Evolutionary conservation across 768 basidiomycete genomes (phyloP), one percentile per base, ranked within the genome.

Genomic region (Leucocoprinus leucothites): DNA sequence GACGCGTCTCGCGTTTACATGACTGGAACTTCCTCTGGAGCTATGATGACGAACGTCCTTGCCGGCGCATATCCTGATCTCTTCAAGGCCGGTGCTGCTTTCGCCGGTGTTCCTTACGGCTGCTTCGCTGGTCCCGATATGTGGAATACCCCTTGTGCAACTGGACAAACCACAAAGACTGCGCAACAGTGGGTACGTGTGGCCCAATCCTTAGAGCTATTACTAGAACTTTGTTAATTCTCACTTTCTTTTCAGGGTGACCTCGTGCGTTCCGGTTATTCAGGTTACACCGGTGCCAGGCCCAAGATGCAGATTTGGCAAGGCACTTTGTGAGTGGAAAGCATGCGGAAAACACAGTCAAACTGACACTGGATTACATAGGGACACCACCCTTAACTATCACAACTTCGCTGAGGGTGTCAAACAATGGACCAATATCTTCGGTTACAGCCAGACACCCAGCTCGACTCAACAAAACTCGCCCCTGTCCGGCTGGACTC

Each of bases 11-110:
- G 72, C 36, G 80, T 82, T 55, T 82, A 75, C 64, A 75, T 73
- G 24, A 78, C 78, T 31, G 82, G 81, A 14, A 73, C 73, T 2
- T 77, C 76, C 3, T 82, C 80, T 2, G 82, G 81, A 41, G 76
- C 74, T 1, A 84, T 83, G 82, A 83, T 82, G 81, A 82, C 81
- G 53, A 79, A 77, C 60, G 81, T 82, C 22, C 68, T 82, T 40
- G 67, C 69, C 45, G 81, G 79, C 31, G 75, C 78, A 13, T 82
- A 82, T 67, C 81, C 81, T 11, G 77, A 83, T 53, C 63, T 84
- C 43, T 80, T 81, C 69, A 56, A 59, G 38, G 82, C 79, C 13
- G 80, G 76, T 22, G 58, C 75, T 26, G 75, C 72, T 18, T 78
- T 74, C 64, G 77, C 81, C 36, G 81, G 82, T 48, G 81, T 82